Conservation (phyloP, 345 rosid species). For the Eucalyptus leucophloia region DNA sequence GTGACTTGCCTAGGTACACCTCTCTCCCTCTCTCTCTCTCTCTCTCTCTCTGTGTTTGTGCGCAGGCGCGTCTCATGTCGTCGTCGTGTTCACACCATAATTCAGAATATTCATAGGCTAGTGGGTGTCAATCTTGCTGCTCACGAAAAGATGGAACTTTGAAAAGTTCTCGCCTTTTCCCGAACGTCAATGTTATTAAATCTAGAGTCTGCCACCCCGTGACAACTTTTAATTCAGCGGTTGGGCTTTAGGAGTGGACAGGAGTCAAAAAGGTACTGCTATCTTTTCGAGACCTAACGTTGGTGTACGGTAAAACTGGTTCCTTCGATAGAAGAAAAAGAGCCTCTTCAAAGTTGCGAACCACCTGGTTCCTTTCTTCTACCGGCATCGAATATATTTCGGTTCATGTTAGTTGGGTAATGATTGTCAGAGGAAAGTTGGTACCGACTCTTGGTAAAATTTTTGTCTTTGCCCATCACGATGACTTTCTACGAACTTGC, state of each 20-base stretch:
- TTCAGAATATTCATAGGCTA: neutral
- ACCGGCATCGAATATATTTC: neutral
- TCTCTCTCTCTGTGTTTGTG: neutral
- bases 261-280: neutral
- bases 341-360: neutral
- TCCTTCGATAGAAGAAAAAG: neutral
- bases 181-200: neutral
- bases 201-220: neutral
- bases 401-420: neutral
- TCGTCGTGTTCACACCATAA: neutral
- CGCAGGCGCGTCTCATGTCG: neutral
- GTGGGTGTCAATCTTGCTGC: neutral
- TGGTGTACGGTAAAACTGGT: neutral
- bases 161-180: neutral
- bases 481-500: neutral
- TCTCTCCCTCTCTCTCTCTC: neutral
- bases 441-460: neutral
- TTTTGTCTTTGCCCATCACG: neutral
- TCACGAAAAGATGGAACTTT: neutral
- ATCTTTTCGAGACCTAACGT: neutral
- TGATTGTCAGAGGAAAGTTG: neutral
- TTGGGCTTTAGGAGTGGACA: neutral
- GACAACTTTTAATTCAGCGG: neutral
- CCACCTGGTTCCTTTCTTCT: neutral
- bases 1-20: constrained; percentile 56